Evolutionary conservation across 352 stramenopile genomes (phyloP).

Genomic region (Globisporangium sylvaticum): DNA sequence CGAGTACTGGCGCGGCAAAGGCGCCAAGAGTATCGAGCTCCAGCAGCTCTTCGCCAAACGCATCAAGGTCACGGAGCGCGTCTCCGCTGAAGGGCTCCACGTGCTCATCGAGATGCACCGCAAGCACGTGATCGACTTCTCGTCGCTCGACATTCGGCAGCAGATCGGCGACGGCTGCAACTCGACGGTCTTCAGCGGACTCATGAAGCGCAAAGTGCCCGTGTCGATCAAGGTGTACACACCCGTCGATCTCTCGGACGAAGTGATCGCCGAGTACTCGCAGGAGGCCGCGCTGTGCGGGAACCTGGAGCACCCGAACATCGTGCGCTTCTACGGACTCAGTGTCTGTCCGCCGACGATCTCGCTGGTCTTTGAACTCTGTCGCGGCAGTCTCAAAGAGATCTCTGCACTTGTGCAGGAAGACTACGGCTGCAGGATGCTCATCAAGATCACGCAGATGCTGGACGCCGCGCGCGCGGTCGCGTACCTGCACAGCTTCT

Average conservation of each 20-base stretch:
- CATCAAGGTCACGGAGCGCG: slow-evolving; percentile 39
- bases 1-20: slow-evolving; percentile 56
- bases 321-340: slow-evolving; percentile 57
- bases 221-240: slow-evolving; percentile 75
- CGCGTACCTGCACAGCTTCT: slow-evolving; percentile 72
- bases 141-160: slow-evolving; percentile 47
- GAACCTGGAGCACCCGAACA: slow-evolving; percentile 57
- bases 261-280: slow-evolving; percentile 49
- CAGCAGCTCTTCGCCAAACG: slow-evolving; percentile 41
- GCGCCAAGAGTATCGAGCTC: slow-evolving; percentile 31
- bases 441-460: slow-evolving; percentile 59
- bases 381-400: slow-evolving; percentile 50
- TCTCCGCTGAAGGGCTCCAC: slow-evolving; percentile 59
- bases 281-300: slow-evolving; percentile 56
- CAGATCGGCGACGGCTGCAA: slow-evolving; percentile 46
- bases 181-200: slow-evolving; percentile 44
- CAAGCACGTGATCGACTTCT: slow-evolving; percentile 72
- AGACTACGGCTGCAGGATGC: slow-evolving; percentile 43
- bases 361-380: slow-evolving; percentile 69
- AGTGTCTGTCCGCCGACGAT: slow-evolving; percentile 62
- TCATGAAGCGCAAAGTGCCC: slow-evolving; percentile 36
- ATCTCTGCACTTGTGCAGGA: slow-evolving; percentile 28
- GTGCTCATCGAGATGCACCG: slow-evolving; percentile 71
- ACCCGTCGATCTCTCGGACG: slow-evolving; percentile 50
- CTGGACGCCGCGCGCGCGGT: slow-evolving; percentile 57